Conservation (phyloP, 2,329 filamentous ascomycete species). For the Chaetomiaceae sp. region DNA sequence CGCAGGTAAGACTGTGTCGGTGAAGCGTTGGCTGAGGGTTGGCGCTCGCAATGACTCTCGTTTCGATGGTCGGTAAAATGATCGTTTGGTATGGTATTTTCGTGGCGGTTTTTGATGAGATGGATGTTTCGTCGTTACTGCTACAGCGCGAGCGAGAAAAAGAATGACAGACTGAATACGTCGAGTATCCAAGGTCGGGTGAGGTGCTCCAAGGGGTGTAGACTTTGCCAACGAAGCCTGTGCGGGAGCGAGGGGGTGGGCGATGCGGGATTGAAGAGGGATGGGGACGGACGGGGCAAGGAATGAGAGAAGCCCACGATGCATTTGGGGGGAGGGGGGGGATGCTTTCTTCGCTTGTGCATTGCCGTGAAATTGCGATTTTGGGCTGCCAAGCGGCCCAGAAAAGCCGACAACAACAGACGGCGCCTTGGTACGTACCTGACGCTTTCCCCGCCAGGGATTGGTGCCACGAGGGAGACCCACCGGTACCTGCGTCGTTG, state of each 20-base stretch:
- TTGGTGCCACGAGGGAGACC: constrained; percentile 14
- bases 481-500: constrained; percentile 21
- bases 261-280: constrained; percentile 16
- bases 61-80: too few relatives aligned
- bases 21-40: background rate
- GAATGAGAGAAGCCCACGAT: constrained; percentile 20
- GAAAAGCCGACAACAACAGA: constrained; percentile 11
- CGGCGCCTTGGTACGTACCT: constrained; percentile 5
- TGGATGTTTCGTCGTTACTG: too few relatives aligned
- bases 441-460: constrained; percentile 14
- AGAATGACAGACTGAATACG: constrained; percentile 29
- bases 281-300: constrained; percentile 6
- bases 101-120: too few relatives aligned
- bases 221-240: constrained; percentile 55
- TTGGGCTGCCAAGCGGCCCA: constrained; percentile 15
- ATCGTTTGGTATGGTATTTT: too few relatives aligned
- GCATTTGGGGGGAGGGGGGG: too few relatives aligned
- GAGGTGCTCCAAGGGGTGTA: constrained; percentile 22
- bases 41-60: background rate
- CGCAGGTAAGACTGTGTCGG: background rate
- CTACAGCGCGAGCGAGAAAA: constrained; percentile 14
- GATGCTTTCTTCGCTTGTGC: too few relatives aligned
- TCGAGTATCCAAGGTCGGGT: constrained; percentile 30
- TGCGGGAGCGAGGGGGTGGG: constrained; percentile 22
- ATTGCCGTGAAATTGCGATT: constrained; percentile 24